phyloP scores from a whole-genome alignment of 768 basidiomycete genomes.

The Serendipita indica region DNA sequence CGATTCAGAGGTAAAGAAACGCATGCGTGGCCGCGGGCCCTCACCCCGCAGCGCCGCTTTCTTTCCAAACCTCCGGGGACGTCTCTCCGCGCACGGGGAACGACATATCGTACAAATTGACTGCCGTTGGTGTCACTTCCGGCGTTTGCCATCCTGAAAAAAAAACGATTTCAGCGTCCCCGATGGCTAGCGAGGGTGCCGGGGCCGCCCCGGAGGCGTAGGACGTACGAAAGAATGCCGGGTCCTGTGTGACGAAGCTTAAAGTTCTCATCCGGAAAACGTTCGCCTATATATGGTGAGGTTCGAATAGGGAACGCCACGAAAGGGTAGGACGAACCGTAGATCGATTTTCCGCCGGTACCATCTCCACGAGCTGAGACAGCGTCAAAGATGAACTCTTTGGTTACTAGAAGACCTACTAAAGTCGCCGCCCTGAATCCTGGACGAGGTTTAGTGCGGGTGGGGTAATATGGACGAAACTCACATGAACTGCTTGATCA shows the following conservation, averaged over 20 bases:
- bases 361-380: constrained; percentile 52
- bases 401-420: constrained; percentile 38
- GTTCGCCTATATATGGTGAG: constrained; percentile 85
- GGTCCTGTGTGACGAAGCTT: constrained; percentile 89
- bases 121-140: constrained; percentile 89
- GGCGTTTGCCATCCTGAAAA: constrained; percentile 44
- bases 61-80: no score
- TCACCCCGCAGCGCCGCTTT: no score
- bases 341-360: constrained; percentile 56
- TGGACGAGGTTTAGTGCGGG: constrained; percentile 21
- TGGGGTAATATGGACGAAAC: constrained; percentile 5
- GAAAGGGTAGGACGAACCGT: constrained; percentile 27
- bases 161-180: constrained; percentile 24
- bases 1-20: constrained; percentile 10
- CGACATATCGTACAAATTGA: constrained; percentile 78
- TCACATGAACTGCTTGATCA: constrained; percentile 87
- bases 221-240: constrained; percentile 70
- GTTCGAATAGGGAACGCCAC: constrained; percentile 31
- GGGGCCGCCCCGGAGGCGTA: constrained; percentile 97
- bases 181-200: constrained; percentile 18
- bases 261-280: constrained; percentile 94
- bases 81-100: constrained; percentile 21
- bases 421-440: constrained; percentile 98
- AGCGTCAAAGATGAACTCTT: constrained; percentile 15
- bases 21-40: no score